Conservation (phyloP, 1,284 basidiomycete species). For the Cryptococcus sp. region DNA sequence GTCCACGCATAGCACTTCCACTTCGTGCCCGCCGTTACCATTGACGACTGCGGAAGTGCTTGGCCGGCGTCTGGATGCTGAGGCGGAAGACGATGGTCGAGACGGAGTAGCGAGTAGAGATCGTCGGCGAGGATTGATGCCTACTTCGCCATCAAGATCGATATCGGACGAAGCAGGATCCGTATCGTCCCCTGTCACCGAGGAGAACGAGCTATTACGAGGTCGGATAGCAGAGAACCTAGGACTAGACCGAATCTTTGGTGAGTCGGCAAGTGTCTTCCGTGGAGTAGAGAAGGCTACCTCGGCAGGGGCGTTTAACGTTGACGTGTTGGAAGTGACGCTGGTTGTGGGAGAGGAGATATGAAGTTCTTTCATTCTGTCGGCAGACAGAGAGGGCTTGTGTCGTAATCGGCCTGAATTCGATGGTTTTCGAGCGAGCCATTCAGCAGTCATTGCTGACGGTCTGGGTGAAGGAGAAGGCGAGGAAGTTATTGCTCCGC, state of each 20-base stretch:
- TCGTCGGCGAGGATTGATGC: not conserved
- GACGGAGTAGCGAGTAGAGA: conserved; percentile 11
- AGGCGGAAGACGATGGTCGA: conserved; percentile 3
- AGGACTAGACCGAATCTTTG: not conserved
- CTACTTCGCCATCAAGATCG: not conserved
- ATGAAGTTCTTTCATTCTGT: not conserved
- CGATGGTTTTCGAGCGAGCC: conserved; percentile 29
- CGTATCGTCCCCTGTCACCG: not conserved
- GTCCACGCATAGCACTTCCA: conserved; percentile 31
- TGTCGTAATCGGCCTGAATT: not conserved
- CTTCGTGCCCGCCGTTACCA: conserved; percentile 27
- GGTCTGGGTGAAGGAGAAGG: not conserved
- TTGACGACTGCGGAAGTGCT: not conserved
- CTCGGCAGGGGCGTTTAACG: not conserved
- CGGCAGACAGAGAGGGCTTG: not conserved
- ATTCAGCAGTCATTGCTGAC: conserved; percentile 23
- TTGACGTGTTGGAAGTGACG: not conserved
- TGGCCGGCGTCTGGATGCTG: too few species aligned
- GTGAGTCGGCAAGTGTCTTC: not conserved
- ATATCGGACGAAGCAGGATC: not conserved
- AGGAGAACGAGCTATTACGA: not conserved
- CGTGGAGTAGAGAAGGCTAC: not conserved
- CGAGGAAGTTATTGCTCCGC: not conserved
- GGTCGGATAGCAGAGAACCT: not conserved
- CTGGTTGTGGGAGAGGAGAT: not conserved